Evolutionary conservation across 2,329 filamentous ascomycete genomes (phyloP), one percentile per base, ranked within the genome.

Genomic region (Paecilomyces sp.): DNA sequence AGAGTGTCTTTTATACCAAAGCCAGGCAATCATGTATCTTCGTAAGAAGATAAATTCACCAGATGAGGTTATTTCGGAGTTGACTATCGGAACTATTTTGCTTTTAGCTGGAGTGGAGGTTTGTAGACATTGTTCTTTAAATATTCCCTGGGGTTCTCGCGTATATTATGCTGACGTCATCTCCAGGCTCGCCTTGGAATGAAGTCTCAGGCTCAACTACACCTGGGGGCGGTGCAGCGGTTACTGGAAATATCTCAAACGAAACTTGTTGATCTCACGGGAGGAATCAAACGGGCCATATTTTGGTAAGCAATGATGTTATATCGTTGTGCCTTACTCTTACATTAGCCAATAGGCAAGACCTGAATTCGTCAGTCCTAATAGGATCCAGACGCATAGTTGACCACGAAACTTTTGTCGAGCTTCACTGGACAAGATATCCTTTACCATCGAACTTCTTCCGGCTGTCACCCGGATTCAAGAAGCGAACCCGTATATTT

Each of bases 211-310:
- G 77, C 78, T 4, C 73, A 79, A 55, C 67, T 79, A 60, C 78
- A 80, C 30, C 72, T 80, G 73, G 64, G 64, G 0, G 78, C 77
- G 33, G 66, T 80, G 3, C 65, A 67, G 9, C 65, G 66, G 28
- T 63, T 80, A 1, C 72, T 80, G 9, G 56, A 67, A 2, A 52
- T 74, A 0, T 76, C 74, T 59, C 64, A 63, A 58, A 66, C 54
- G 5, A 41, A 66, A 2, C 67, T 70, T 0, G 56, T 75, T 0
- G 60, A 65, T 59, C 58, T 80, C 0, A 77, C 66, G 1, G 69
- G 65, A 9, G 73, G 73, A 0, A 79, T 80, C 4, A 80, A 80
- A 61, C 74, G 77, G 1, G 77, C 77, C 0, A 77, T 79, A 31
- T 79, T 79, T 60, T 79, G 77, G 77, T 78, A 57, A 65, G 70